phyloP scores from a whole-genome alignment of 2,329 filamentous ascomycete genomes.

The Claviceps sorghi region DNA sequence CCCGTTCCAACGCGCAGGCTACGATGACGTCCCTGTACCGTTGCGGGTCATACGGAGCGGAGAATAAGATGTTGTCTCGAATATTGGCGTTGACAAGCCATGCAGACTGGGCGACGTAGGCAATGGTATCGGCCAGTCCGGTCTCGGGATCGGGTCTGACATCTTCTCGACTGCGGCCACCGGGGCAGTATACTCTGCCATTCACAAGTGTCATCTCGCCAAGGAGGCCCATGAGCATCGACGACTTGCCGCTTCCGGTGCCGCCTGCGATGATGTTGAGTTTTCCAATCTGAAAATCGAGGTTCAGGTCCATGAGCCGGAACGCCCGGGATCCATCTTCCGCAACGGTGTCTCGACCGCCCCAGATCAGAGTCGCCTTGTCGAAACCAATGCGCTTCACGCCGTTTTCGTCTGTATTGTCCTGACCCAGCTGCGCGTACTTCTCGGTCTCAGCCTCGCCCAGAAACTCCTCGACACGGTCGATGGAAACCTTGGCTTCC shows the following conservation, averaged over 20 bases:
- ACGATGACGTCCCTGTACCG: conserved; percentile 80
- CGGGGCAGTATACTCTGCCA: conserved; percentile 72
- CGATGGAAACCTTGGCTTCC: conserved; percentile 91
- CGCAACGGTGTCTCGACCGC: conserved; percentile 46
- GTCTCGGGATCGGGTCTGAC: conserved; percentile 69
- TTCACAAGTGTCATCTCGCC: conserved; percentile 86
- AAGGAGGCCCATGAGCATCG: conserved; percentile 83
- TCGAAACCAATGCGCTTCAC: conserved; percentile 71
- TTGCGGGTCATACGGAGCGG: conserved; percentile 62
- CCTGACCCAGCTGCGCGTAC: conserved; percentile 65
- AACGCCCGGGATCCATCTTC: conserved; percentile 60
- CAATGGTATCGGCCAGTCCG: conserved; percentile 76
- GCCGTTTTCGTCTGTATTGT: conserved; percentile 53
- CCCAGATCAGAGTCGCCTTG: conserved; percentile 80
- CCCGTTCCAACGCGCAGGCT: conserved; percentile 80
- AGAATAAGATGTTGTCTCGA: conserved; percentile 89
- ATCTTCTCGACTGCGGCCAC: conserved; percentile 73
- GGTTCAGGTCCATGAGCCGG: conserved; percentile 66
- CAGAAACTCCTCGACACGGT: conserved; percentile 89
- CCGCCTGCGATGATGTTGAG: conserved; percentile 88
- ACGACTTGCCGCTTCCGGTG: conserved; percentile 91
- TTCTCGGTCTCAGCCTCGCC: conserved; percentile 93
- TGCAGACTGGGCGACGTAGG: conserved; percentile 91
- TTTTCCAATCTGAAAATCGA: conserved; percentile 72
- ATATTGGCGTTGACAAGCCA: conserved; percentile 96